These are phyloP conservation scores for Takashimella koratensis DNA, from an alignment of 1,284 basidiomycete species.

Conservation along the genomic window DNA sequence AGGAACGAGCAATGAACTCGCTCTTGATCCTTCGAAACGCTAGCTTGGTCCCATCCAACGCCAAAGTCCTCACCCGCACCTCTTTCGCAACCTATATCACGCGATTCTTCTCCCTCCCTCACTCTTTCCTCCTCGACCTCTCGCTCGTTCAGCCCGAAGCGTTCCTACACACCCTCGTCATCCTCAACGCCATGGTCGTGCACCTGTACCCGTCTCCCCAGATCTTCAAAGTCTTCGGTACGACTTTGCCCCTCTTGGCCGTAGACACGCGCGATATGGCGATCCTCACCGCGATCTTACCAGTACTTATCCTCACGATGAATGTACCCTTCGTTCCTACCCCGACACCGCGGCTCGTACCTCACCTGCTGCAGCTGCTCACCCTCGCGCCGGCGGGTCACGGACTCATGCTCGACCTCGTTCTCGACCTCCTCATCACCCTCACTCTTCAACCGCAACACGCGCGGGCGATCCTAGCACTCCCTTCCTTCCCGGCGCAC, in stretches of 20 bases:
- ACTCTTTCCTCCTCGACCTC: constrained; percentile 31
- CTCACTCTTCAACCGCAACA: constrained; percentile 24
- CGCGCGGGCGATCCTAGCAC: constrained; percentile 28
- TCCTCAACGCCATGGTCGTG: constrained; percentile 29
- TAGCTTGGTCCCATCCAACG: constrained; percentile 26
- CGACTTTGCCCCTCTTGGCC: constrained; percentile 30
- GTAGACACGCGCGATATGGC: constrained; percentile 35
- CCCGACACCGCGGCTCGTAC: constrained; percentile 23
- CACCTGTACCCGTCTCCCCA: constrained; percentile 12
- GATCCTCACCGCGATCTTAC: constrained; percentile 30
- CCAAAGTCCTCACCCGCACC: constrained; percentile 23
- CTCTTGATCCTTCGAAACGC: constrained; percentile 42
- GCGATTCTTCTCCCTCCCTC: constrained; percentile 36
- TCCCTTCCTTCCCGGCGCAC: constrained; percentile 24
- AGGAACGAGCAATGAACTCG: constrained; percentile 32
- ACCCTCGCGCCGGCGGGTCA: constrained; percentile 23
- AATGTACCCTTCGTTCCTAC: constrained; percentile 23
- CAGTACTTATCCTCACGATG: constrained; percentile 29
- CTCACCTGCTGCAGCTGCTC: constrained; percentile 34
- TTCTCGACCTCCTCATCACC: constrained; percentile 38
- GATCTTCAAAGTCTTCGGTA: constrained; percentile 14
- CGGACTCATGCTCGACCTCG: constrained; percentile 34
- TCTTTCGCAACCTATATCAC: constrained; percentile 24
- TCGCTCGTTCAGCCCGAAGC: constrained; percentile 32
- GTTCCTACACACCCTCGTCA: constrained; percentile 33